These are phyloP conservation scores for Pleurotus cornucopiae DNA, from an alignment of 768 basidiomycete genomes.

Conservation along the genomic window DNA sequence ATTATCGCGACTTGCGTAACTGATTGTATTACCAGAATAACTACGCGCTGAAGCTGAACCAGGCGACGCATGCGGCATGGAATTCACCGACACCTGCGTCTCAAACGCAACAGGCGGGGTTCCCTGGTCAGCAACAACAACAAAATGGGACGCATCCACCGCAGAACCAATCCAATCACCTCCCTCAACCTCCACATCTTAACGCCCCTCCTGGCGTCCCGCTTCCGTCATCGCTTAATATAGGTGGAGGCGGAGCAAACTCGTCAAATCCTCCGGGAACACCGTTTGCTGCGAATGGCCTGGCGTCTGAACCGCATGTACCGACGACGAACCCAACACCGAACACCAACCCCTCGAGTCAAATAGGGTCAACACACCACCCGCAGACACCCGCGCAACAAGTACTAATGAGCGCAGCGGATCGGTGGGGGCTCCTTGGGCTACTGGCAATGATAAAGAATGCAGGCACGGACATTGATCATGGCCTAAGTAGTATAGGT, in stretches of 20 bases:
- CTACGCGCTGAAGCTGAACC: constrained; percentile 61
- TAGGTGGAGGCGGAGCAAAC: constrained; percentile 5
- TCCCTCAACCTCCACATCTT: constrained; percentile 41
- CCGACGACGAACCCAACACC: constrained; percentile 27
- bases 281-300: constrained; percentile 32
- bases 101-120: constrained; percentile 23
- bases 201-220: constrained; percentile 46
- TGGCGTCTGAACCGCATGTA: constrained; percentile 26
- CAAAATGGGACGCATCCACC: constrained; percentile 44
- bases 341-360: constrained; percentile 17
- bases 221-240: constrained; percentile 12
- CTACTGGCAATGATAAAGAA: constrained; percentile 85
- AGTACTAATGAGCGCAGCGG: constrained; percentile 86
- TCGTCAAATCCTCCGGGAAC: constrained; percentile 23
- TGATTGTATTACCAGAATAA: constrained; percentile 36
- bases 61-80: constrained; percentile 61
- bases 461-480: constrained; percentile 70
- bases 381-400: constrained; percentile 93
- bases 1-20: neutral
- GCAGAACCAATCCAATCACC: constrained; percentile 24
- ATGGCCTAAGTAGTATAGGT: constrained; percentile 78
- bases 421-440: constrained; percentile 90
- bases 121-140: constrained; percentile 19
- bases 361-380: constrained; percentile 37
- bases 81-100: constrained; percentile 47